phyloP scores from a whole-genome alignment of 768 basidiomycete species.

The Termitomyces sp. region DNA sequence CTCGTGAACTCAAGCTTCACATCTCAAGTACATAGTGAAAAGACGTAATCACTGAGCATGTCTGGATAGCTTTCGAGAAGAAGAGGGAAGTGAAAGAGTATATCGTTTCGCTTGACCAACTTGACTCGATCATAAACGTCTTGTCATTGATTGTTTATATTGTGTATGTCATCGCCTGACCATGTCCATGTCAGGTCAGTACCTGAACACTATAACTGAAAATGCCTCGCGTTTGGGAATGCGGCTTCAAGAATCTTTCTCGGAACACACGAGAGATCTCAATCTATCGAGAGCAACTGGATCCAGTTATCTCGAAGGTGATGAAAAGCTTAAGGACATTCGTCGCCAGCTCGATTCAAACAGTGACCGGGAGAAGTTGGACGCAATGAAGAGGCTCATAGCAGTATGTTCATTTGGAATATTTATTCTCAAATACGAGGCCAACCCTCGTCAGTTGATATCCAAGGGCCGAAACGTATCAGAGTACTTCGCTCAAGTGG shows the following conservation, averaged over 20 bases:
- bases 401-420: slow-evolving; percentile 55
- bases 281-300: slow-evolving; percentile 49
- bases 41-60: background rate
- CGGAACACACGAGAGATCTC: slow-evolving; percentile 75
- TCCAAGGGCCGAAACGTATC: slow-evolving; percentile 90
- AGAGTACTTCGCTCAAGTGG: slow-evolving; percentile 92
- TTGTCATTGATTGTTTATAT: background rate
- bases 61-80: background rate
- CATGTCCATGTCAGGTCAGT: slow-evolving; percentile 35
- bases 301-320: slow-evolving; percentile 62
- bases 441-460: slow-evolving; percentile 58
- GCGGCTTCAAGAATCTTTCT: slow-evolving; percentile 79
- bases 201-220: slow-evolving; percentile 58
- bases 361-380: slow-evolving; percentile 85
- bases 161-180: no score
- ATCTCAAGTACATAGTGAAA: background rate
- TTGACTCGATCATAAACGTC: no score
- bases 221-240: slow-evolving; percentile 81
- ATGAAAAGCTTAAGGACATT: slow-evolving; percentile 83
- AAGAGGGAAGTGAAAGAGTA: background rate
- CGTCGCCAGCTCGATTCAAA: slow-evolving; percentile 82
- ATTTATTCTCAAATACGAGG: background rate
- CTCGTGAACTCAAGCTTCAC: no score
- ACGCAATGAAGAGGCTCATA: slow-evolving; percentile 92
- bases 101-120: no score